Evolutionary conservation across 2,329 filamentous ascomycete genomes (phyloP), one percentile per base, ranked within the genome.

Genomic region (Coniella vitis): DNA sequence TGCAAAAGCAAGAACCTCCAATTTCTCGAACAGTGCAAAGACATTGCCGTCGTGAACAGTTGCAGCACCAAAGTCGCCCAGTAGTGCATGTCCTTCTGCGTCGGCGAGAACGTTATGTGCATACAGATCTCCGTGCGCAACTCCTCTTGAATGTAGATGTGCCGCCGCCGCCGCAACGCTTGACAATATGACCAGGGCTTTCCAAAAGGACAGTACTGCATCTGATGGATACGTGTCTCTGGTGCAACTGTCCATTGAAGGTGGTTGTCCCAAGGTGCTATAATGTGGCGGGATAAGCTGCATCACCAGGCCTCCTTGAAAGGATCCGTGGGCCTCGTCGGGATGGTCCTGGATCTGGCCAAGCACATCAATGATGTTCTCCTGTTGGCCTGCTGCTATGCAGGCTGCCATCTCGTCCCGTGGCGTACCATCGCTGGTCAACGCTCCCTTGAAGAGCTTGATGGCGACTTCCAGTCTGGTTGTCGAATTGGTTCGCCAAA

Each of bases 351-450:
- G 58, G 22, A 75, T 68, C 44, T 65, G 65, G 2, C 70, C 73
- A 13, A 74, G 65, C 1, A 72, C 65, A 44, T 65, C 63, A 49
- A 74, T 71, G 38, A 75, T 66, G 53, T 71, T 70, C 16, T 63
- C 61, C 54, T 75, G 72, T 34, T 64, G 64, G 10, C 71, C 72
- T 0, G 72, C 72, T 1, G 63, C 62, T 43, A 74, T 65, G 49
- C 65, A 71, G 3, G 71, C 71, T 9, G 64, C 63, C 69, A 75
- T 70, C 58, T 75, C 73, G 55, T 75, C 72, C n/a, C 63, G 58
- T 0, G 73, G 72, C 4, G 66, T 69, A 13, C 73, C 72, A 52
- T 74, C 71, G 54, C 66, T 71, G 8, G 71, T 72, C 10, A 73
- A 60, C 8, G 65, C 61, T n/a, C 71, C 71, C 36, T 67, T 69